Evolutionary conservation across 2,329 filamentous ascomycete species (phyloP).

Genomic region (Claviceps citrina): DNA sequence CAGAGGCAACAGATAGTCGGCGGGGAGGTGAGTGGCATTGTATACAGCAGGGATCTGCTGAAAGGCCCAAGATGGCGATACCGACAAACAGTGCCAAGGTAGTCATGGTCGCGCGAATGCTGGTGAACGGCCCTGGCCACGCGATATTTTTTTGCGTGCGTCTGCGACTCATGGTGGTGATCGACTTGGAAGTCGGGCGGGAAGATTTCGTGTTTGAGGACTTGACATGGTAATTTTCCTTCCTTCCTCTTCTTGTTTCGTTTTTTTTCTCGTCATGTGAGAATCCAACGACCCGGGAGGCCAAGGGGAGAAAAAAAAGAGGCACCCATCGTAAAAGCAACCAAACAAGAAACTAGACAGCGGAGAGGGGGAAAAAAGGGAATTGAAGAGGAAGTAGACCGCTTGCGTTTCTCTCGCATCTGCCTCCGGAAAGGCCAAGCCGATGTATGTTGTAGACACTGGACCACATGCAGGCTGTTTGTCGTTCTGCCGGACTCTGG

Average conservation of each 20-base stretch:
- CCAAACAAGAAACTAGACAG: neutral
- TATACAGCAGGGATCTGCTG: constrained; percentile 39
- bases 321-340: neutral
- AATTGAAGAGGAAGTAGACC: no score
- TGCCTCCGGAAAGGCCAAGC: no score
- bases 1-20: constrained; percentile 36
- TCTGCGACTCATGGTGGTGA: constrained; percentile 20
- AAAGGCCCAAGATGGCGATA: constrained; percentile 37
- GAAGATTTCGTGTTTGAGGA: constrained; percentile 24
- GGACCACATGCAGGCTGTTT: no score
- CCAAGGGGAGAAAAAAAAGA: neutral
- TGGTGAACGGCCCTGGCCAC: constrained; percentile 26
- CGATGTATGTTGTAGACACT: no score
- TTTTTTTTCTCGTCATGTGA: neutral
- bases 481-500: no score
- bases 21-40: constrained; percentile 34
- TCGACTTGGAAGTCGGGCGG: constrained; percentile 36
- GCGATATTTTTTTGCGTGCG: constrained; percentile 24
- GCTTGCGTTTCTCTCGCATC: neutral
- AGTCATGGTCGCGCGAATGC: constrained; percentile 31
- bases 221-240: constrained; percentile 11
- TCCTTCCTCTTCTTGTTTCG: neutral
- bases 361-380: neutral
- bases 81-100: constrained; percentile 34
- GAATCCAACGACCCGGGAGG: neutral